Conservation (phyloP, 2,329 filamentous ascomycete species). For the Colletotrichum abscissum region DNA sequence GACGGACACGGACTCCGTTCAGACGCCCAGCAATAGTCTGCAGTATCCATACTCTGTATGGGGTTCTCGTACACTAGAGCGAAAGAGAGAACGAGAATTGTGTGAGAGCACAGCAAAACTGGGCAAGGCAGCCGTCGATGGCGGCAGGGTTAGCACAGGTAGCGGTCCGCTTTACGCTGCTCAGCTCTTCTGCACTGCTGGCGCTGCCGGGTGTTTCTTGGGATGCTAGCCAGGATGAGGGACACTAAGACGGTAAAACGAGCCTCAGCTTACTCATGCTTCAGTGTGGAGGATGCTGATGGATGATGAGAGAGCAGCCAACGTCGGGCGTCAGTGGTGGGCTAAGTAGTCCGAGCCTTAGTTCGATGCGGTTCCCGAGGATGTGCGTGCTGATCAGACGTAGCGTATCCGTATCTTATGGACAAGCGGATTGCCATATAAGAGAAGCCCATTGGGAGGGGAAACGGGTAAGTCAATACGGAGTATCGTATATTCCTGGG, state of each 20-base stretch:
- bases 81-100: neutral
- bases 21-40: neutral
- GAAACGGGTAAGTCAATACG: neutral
- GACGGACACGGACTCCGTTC: neutral
- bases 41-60: too few species aligned
- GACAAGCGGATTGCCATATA: neutral
- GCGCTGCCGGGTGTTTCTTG: neutral
- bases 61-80: neutral
- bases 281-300: neutral
- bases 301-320: neutral
- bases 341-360: neutral
- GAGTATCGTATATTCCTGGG: neutral
- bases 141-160: neutral
- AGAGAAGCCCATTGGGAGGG: neutral
- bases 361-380: neutral
- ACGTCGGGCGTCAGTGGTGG: constrained; percentile 3
- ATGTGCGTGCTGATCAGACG: constrained; percentile 5
- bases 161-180: neutral
- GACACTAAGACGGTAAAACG: neutral
- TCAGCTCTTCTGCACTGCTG: too few species aligned
- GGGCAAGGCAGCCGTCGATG: neutral
- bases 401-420: neutral
- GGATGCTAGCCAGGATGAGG: neutral
- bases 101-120: neutral
- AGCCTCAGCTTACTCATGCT: constrained; percentile 29